Evolutionary conservation across 345 rosid species (phyloP).

Genomic region (Schrenkiella parvula): DNA sequence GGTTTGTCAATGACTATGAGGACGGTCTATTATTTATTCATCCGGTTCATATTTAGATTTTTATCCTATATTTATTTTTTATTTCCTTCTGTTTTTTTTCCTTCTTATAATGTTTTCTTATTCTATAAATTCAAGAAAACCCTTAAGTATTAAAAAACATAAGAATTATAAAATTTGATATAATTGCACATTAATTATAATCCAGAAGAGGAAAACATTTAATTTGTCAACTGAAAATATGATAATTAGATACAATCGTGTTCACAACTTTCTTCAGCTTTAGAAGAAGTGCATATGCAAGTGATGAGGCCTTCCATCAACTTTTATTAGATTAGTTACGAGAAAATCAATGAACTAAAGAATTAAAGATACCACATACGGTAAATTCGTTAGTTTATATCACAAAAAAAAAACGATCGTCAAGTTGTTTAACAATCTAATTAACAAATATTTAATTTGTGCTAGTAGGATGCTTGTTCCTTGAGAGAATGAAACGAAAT

Average conservation of each 20-base stretch:
- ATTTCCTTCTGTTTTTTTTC: too few relatives aligned
- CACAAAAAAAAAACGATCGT: background rate
- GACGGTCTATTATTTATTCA: too few relatives aligned
- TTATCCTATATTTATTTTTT: too few relatives aligned
- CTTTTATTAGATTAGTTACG: background rate
- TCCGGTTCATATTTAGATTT: too few relatives aligned
- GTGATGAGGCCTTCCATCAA: background rate
- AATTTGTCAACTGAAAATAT: background rate
- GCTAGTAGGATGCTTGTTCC: background rate
- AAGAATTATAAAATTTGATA: background rate
- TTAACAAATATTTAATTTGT: background rate
- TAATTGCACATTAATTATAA: background rate
- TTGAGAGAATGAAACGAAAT: background rate
- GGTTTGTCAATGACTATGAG: too few relatives aligned
- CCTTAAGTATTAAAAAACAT: too few relatives aligned
- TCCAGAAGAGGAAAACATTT: background rate
- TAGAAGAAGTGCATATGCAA: background rate
- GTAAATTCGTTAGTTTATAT: background rate
- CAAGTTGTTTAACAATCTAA: background rate
- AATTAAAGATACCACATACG: background rate
- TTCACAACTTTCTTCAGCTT: slow-evolving; percentile 10
- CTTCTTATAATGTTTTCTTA: too few relatives aligned
- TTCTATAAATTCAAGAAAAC: too few relatives aligned
- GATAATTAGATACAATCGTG: slow-evolving; percentile 6
- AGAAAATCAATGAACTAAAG: background rate